Conservation (phyloP, 1,284 basidiomycete genomes). For the Trametes hirsuta region DNA sequence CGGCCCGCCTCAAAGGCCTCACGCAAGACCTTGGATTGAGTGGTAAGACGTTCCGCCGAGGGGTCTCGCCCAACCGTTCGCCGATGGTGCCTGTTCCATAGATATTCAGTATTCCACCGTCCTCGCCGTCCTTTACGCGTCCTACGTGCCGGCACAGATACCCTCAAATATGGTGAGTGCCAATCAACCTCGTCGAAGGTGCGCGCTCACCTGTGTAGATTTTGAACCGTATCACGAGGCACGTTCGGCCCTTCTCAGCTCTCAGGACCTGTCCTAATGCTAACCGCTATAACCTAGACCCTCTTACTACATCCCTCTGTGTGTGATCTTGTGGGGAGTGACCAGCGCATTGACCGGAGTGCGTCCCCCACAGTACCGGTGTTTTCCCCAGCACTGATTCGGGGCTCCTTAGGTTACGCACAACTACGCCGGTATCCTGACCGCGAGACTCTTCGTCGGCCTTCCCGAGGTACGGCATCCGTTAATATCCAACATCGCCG, state of each 20-base stretch:
- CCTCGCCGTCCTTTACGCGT: slow-evolving; percentile 61
- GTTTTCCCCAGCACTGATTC: neutral
- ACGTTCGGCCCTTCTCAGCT: neutral
- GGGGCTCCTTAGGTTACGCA: slow-evolving; percentile 47
- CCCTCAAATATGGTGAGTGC: slow-evolving; percentile 64
- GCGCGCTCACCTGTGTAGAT: slow-evolving; percentile 38
- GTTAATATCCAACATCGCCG: neutral
- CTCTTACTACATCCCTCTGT: slow-evolving; percentile 61
- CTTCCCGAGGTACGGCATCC: slow-evolving; percentile 54
- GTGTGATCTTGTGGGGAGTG: slow-evolving; percentile 66
- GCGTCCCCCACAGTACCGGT: slow-evolving; percentile 4
- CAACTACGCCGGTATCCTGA: slow-evolving; percentile 58
- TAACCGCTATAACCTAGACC: slow-evolving; percentile 43
- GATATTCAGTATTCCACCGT: slow-evolving; percentile 65
- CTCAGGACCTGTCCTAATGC: neutral
- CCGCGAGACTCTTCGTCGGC: slow-evolving; percentile 63
- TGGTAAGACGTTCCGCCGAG: slow-evolving; percentile 37
- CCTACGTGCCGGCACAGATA: slow-evolving; percentile 64
- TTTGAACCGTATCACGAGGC: slow-evolving; percentile 57
- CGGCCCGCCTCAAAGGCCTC: slow-evolving; percentile 64
- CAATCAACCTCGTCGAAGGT: neutral
- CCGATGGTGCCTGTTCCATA: slow-evolving; percentile 26
- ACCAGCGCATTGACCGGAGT: slow-evolving; percentile 66
- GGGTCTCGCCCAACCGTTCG: neutral
- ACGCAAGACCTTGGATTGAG: slow-evolving; percentile 56